Conservation (phyloP, 2,329 filamentous ascomycete genomes). For the Sporothrix pseudoabietina region DNA sequence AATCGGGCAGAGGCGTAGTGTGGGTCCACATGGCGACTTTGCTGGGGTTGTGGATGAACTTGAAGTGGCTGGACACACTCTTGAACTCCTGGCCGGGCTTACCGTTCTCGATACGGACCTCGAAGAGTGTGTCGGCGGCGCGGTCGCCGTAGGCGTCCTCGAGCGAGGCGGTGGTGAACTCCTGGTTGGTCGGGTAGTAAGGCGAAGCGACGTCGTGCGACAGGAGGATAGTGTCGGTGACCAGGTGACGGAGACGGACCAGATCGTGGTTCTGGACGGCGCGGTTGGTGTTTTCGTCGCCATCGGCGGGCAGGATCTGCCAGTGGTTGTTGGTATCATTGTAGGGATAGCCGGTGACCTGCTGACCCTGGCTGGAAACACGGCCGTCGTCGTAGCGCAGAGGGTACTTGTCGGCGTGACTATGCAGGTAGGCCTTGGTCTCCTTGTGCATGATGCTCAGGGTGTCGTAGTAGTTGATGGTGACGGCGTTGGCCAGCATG, state of each 20-base stretch:
- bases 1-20: constrained; percentile 90
- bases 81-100: constrained; percentile 84
- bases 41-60: constrained; percentile 89
- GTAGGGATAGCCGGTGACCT: constrained; percentile 96
- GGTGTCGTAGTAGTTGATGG: constrained; percentile 85
- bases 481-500: constrained; percentile 83
- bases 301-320: constrained; percentile 78
- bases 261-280: constrained; percentile 80
- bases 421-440: constrained; percentile 94
- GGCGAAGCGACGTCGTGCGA: constrained; percentile 97
- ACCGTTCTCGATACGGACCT: constrained; percentile 84
- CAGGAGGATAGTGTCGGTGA: constrained; percentile 81
- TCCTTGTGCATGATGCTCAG: constrained; percentile 95
- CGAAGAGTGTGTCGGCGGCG: constrained; percentile 88
- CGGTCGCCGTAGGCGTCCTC: constrained; percentile 74
- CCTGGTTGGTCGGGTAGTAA: constrained; percentile 95
- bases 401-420: constrained; percentile 84
- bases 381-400: constrained; percentile 96
- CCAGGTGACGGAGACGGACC: constrained; percentile 81
- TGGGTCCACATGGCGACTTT: constrained; percentile 99
- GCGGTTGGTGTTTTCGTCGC: constrained; percentile 59
- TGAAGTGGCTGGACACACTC: constrained; percentile 90
- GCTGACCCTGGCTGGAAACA: constrained; percentile 95
- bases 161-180: constrained; percentile 81
- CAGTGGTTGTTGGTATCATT: constrained; percentile 99